Base-by-base conservation (phyloP, 306 rosid species). In the Rosa multiflora region DNA sequence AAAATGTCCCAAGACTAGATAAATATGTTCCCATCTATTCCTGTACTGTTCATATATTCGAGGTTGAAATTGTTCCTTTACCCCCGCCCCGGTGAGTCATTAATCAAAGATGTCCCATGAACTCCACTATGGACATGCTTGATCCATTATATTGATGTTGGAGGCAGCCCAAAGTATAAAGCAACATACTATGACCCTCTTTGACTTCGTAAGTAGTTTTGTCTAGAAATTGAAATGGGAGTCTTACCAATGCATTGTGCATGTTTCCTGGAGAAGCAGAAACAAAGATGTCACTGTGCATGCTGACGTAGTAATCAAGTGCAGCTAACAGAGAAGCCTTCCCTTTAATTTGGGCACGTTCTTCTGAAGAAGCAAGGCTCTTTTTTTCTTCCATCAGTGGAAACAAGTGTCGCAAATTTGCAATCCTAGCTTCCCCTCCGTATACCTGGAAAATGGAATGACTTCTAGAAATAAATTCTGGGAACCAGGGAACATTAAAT, bases 181-280 rank as follows among this genome's bases (percentile, higher is more conserved):
- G 17, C 37, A 23, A 11, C 40, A 26, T 40, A 10, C 17, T 10
- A 40, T 43, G 56, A 43, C 11, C 67, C 40, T 39, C 11, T 14
- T 40, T 14, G 43, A 75, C 6, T 23, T 61, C 42, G 26, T 29
- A 26, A 75, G 11, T 44, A 44, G 6, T 14, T 11, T 71, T 8
- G 61, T 10, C 42, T n/a, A 5, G 40, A 37, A 63, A 48, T 39
- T 32, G 18, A 83, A 59, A 79, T 5, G 20, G 10, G 4, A 72
- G 75, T 56, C 97, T 93, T 81, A 96, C 99, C 96, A 96, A 43
- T 72, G 99, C 99, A 75, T 96, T 96, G 87, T 96, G 99, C 99
- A 96, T 96, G 75, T 96, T 96, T 86, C 99, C 99, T 5, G 99
- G 99, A 74, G 99, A 96, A 88, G 99, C 99, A 67, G 99, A 96